Evolutionary conservation across 257 asterid species (phyloP).

Genomic region (Nemophila menziesii): DNA sequence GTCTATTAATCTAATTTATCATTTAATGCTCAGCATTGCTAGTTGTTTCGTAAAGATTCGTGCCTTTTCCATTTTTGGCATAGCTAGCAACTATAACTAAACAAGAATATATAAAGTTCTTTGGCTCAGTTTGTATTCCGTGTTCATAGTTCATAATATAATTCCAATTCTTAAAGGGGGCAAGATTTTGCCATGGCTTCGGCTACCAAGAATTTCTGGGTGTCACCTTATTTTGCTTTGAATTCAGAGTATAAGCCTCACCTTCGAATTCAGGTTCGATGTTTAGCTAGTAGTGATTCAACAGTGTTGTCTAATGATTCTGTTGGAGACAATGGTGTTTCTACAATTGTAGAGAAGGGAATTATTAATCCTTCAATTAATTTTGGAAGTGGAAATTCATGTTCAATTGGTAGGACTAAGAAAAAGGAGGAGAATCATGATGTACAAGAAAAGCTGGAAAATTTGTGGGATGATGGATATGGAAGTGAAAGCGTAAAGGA

Average conservation of each 20-base stretch:
- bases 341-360: conserved; percentile 29
- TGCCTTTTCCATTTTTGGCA: not conserved
- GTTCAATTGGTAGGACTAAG: conserved; percentile 12
- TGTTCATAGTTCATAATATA: not conserved
- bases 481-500: conserved; percentile 69
- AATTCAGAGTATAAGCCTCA: conserved; percentile 26
- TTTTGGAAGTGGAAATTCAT: conserved; percentile 18
- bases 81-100: not conserved
- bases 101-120: too few relatives aligned
- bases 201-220: conserved; percentile 15
- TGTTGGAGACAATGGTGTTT: conserved; percentile 21
- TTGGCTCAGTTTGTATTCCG: not conserved
- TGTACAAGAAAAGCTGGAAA: conserved; percentile 29
- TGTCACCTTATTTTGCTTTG: conserved; percentile 12
- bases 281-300: conserved; percentile 36
- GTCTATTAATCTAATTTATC: too few relatives aligned
- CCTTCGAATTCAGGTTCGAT: conserved; percentile 22
- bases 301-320: conserved; percentile 29
- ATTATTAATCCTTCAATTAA: conserved; percentile 17
- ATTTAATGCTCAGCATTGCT: not conserved
- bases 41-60: not conserved
- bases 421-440: conserved; percentile 16
- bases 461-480: conserved; percentile 95
- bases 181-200: conserved; percentile 20
- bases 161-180: not conserved